Conservation (phyloP, 2,329 filamentous ascomycete genomes). For the Lasiodiplodia theobromae region DNA sequence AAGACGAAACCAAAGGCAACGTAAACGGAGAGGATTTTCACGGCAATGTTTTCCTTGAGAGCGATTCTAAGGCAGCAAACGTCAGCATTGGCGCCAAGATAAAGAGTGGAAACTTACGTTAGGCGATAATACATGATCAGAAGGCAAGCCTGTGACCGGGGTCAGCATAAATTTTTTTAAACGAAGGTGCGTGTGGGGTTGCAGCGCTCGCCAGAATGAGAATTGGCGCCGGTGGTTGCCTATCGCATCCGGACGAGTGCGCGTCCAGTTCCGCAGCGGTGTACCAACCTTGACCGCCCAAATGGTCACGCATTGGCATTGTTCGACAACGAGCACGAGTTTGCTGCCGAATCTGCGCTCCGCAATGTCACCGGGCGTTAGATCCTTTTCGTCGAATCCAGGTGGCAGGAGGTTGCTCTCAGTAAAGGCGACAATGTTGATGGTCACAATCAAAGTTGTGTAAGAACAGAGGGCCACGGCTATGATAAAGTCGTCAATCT, state of each 20-base stretch:
- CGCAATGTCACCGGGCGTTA: constrained; percentile 41
- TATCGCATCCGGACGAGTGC: not conserved
- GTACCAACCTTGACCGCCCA: constrained; percentile 41
- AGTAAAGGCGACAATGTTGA: constrained; percentile 52
- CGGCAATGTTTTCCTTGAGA: constrained; percentile 44
- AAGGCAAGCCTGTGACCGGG: constrained; percentile 37
- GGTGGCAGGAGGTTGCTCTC: constrained; percentile 55
- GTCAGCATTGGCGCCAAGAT: constrained; percentile 3
- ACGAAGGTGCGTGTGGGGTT: constrained; percentile 34
- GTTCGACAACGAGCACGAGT: constrained; percentile 49
- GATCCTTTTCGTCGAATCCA: constrained; percentile 52
- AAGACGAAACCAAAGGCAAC: constrained; percentile 44
- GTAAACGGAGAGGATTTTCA: constrained; percentile 45
- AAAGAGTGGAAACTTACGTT: constrained; percentile 36
- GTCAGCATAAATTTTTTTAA: not conserved
- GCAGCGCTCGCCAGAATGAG: not conserved
- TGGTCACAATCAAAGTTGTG: constrained; percentile 57
- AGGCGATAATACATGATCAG: constrained; percentile 49
- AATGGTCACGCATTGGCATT: constrained; percentile 46
- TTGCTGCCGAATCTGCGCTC: constrained; percentile 51
- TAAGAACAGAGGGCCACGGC: constrained; percentile 57
- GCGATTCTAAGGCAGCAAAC: constrained; percentile 31
- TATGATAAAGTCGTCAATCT: constrained; percentile 66
- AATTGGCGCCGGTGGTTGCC: not conserved
- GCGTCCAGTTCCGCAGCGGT: not conserved